Base-by-base conservation (phyloP, 371 early-diverging fungal genomes). In the Parasitella parasitica region DNA sequence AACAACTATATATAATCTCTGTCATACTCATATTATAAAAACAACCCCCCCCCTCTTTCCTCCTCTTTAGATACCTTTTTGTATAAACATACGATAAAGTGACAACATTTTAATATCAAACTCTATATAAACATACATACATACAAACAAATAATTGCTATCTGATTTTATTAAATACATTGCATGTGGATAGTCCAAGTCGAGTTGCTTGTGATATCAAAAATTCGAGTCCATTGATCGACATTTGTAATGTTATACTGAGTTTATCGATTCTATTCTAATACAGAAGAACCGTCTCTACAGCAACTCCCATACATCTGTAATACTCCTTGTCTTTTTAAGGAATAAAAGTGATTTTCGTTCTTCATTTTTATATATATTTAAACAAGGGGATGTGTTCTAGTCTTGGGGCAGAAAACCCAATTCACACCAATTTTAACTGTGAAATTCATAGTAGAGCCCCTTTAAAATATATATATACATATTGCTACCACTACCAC, bases 61-160 rank as follows among this genome's bases (percentile, higher is more conserved):
- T 20, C 22, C 41, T 41, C 41, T 41, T 20, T 43, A 6, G 43
- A 18, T 22, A 20, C 43, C 22, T 20, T 22, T 39, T 39, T 39
- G 39, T 39, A 4, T 15, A 39, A 16, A 39, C 39, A 39, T 39
- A 22, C 43, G 22, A 43, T 43, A 43, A 43, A 43, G 43, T 43
- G 43, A 43, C 43, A 43, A 43, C 43, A 43, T 43, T 43, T 43
- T 43, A 43, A 43, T 43, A 43, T 43, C 43, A 43, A 43, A 43
- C 43, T 43, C 18, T 43, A 43, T 22, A 22, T 22, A 22, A 43
- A 43, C 43, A 43, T 43, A 43, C 20, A 43, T 43, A 43, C 43
- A 43, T 43, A 20, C 22, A 43, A 43, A 43, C 22, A 43, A 43
- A 43, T 43, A 43, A 6, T 22, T 20, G 18, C 22, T 43, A 43